Base-by-base conservation (phyloP, 139 green algal species). In the Chlorokybus atmophyticus region DNA sequence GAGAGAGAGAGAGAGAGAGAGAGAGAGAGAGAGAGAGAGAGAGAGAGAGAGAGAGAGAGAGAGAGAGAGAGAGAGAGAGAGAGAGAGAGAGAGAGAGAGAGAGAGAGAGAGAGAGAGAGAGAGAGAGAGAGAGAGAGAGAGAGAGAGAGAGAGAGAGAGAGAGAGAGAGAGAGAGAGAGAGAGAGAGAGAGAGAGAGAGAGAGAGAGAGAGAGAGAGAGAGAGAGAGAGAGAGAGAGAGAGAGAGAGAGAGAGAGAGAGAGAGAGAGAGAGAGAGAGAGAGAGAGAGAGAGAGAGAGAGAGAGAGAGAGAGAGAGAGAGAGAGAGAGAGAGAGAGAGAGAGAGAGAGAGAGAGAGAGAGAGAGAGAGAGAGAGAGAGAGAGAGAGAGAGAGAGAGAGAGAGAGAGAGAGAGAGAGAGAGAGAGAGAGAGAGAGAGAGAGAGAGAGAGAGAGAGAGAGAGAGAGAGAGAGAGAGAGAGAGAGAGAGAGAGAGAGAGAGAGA, bases 1-100 rank as follows among this genome's bases (percentile, higher is more conserved):
- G 35, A 44, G 35, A 44, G 35, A 44, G 35, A 44, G 35, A 44
- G 35, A 44, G 35, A 44, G 35, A 44, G 35, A 44, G 35, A 44
- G 35, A 44, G 35, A 44, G 35, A 44, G 35, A 44, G 35, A 44
- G 35, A 44, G 35, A 44, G 35, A 44, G 35, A 44, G 35, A 44
- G 35, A 44, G 35, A 44, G 10, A 44, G 35, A 44, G 10, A 44
- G 35, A 44, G 10, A 44, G 35, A 44, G 10, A 44, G 35, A 44
- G 35, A 44, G 35, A 44, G 35, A 14, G 35, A 44, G 35, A 44
- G 35, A 44, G 35, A 44, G 35, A 44, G 35, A 44, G 35, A 44
- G 35, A 44, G 35, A 44, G 35, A 44, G 35, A 44, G 35, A 44
- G 35, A 44, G 35, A 44, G 35, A 44, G 35, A 44, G 35, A 44